A percentile compares a stretch with the other conserved stretches of the same genome.
Evolutionary conservation across 2,329 filamentous ascomycete genomes (phyloP).

Genomic region (Colletotrichum lupini): DNA sequence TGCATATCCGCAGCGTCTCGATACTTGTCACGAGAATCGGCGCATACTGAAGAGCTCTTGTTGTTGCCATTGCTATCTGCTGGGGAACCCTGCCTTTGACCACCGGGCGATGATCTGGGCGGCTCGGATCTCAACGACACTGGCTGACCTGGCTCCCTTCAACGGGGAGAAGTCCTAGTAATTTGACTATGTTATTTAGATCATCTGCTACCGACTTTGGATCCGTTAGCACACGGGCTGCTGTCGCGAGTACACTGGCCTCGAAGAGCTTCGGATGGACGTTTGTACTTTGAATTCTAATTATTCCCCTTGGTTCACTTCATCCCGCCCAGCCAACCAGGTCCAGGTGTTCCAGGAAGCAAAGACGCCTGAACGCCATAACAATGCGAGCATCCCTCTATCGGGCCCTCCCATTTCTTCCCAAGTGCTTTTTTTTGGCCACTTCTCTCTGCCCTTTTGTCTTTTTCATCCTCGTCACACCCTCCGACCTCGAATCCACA

Average conservation of each 20-base stretch:
- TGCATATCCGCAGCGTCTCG: neutral
- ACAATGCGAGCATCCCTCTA: conserved; percentile 34
- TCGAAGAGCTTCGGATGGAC: conserved; percentile 8
- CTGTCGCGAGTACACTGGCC: neutral
- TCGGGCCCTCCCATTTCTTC: conserved; percentile 20
- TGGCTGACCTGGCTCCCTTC: neutral
- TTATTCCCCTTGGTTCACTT: conserved; percentile 33
- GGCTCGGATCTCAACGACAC: neutral
- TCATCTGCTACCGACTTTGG: neutral
- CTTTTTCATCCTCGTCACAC: neutral
- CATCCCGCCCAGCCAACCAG: conserved; percentile 35
- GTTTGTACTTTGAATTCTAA: conserved; percentile 34
- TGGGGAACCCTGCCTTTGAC: neutral
- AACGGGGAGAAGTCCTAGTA: too few species aligned
- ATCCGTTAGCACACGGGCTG: neutral
- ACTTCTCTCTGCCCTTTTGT: neutral
- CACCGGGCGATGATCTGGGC: neutral
- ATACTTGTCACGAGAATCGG: too few species aligned
- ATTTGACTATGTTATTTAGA: neutral
- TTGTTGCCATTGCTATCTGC: neutral
- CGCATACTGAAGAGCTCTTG: neutral
- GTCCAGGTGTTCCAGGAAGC: conserved; percentile 36
- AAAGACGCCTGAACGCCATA: conserved; percentile 37
- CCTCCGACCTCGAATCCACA: conserved; percentile 27
- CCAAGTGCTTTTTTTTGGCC: conserved; percentile 1